phyloP scores from a whole-genome alignment of 2,329 filamentous ascomycete genomes.

The Fusarium dimerum region DNA sequence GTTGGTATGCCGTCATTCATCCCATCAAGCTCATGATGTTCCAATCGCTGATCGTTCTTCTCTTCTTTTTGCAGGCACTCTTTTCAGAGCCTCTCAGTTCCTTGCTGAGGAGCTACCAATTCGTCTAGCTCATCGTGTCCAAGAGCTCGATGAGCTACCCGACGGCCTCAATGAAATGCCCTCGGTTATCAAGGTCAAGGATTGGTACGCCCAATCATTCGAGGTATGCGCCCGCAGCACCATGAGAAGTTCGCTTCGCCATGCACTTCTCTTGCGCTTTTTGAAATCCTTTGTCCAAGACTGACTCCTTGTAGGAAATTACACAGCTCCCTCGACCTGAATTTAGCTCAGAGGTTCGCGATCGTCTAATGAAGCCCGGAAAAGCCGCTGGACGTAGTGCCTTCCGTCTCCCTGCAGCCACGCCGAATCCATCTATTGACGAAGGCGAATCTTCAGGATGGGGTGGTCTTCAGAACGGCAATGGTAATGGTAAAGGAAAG shows the following conservation, averaged over 20 bases:
- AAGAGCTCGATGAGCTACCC: conserved; percentile 87
- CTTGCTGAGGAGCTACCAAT: conserved; percentile 98
- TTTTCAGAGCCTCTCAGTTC: conserved; percentile 97
- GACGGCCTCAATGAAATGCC: conserved; percentile 98
- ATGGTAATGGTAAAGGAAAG: conserved; percentile 49
- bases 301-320: conserved; percentile 68
- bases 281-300: background rate
- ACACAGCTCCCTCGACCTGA: conserved; percentile 79
- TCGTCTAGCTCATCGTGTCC: conserved; percentile 90
- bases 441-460: conserved; percentile 76
- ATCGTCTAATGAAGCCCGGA: conserved; percentile 72
- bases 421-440: conserved; percentile 84
- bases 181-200: conserved; percentile 89
- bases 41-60: conserved; percentile 7
- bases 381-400: conserved; percentile 58
- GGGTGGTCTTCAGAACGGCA: conserved; percentile 46
- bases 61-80: conserved; percentile 63
- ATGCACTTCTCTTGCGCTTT: background rate
- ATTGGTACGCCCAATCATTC: conserved; percentile 99
- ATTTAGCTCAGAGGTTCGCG: conserved; percentile 73
- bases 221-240: conserved; percentile 62
- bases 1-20: conserved; percentile 78
- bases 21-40: conserved; percentile 73
- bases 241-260: conserved; percentile 2
- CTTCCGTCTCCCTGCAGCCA: conserved; percentile 76